These are phyloP conservation scores for Aethionema arabicum DNA, from an alignment of 345 rosid genomes.

Conservation along the genomic window DNA sequence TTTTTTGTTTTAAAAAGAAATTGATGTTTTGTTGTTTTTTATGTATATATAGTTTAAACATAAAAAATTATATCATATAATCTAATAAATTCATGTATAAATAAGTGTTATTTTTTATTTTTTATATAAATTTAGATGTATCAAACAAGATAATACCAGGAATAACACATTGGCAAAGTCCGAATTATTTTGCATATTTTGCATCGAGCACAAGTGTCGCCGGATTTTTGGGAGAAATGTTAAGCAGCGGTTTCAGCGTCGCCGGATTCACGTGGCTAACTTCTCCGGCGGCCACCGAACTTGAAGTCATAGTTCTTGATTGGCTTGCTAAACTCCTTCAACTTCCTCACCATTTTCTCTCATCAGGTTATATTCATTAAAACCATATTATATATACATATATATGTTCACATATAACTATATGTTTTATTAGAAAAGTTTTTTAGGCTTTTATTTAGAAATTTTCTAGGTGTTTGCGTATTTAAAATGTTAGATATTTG, in stretches of 20 bases:
- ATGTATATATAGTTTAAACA: too few species aligned
- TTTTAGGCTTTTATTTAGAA: too few species aligned
- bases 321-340: conserved; percentile 85
- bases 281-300: conserved; percentile 36
- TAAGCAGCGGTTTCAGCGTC: conserved; percentile 29
- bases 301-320: conserved; percentile 54
- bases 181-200: conserved; percentile 34
- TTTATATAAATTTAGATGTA: conserved; percentile 9
- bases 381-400: too few species aligned
- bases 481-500: too few species aligned
- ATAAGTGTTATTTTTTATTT: neutral
- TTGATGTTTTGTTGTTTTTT: too few species aligned
- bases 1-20: too few species aligned
- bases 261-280: conserved; percentile 32
- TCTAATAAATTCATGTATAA: neutral
- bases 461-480: too few species aligned
- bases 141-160: conserved; percentile 33
- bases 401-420: too few species aligned
- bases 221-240: conserved; percentile 38
- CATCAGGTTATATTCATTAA: conserved; percentile 43
- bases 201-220: conserved; percentile 36
- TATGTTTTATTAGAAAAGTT: too few species aligned
- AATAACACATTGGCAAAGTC: conserved; percentile 37
- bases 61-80: too few species aligned
- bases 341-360: conserved; percentile 72